These are phyloP conservation scores for Bombardia bombarda DNA, from an alignment of 495 filamentous ascomycete genomes.

Conservation along the genomic window DNA sequence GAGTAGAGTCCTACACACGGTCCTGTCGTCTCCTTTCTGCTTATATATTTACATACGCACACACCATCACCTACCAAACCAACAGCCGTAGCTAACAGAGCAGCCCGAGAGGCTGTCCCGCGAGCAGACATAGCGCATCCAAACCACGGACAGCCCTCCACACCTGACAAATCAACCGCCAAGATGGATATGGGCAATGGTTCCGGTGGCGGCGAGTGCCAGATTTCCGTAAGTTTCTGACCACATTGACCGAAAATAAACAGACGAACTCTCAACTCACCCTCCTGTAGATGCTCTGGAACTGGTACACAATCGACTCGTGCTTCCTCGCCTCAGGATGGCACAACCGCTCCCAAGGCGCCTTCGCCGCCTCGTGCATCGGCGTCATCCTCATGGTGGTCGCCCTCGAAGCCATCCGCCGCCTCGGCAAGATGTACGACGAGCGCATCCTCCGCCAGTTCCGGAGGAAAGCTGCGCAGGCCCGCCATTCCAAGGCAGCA, in stretches of 20 bases:
- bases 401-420: slow-evolving; percentile 43
- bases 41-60: too few relatives aligned
- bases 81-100: too few relatives aligned
- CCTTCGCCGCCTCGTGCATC: slow-evolving; percentile 51
- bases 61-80: too few relatives aligned
- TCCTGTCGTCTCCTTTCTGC: too few relatives aligned
- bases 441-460: slow-evolving; percentile 34
- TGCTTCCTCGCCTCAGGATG: slow-evolving; percentile 43
- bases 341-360: slow-evolving; percentile 37
- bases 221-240: slow-evolving; percentile 11
- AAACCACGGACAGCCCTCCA: not conserved
- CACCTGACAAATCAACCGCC: not conserved
- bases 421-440: slow-evolving; percentile 48
- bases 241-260: not conserved
- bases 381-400: slow-evolving; percentile 48
- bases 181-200: not conserved
- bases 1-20: too few relatives aligned
- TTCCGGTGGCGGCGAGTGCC: slow-evolving; percentile 4
- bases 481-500: too few relatives aligned
- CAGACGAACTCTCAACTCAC: not conserved
- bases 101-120: too few relatives aligned
- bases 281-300: slow-evolving; percentile 46
- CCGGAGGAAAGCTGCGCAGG: too few relatives aligned
- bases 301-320: slow-evolving; percentile 48
- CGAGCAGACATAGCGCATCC: too few relatives aligned